A percentile compares a stretch with the other conserved stretches of the same genome.
These are phyloP conservation scores for Herpetomonas samuelpessoai DNA, from an alignment of 208 protist species.

Conservation along the genomic window DNA sequence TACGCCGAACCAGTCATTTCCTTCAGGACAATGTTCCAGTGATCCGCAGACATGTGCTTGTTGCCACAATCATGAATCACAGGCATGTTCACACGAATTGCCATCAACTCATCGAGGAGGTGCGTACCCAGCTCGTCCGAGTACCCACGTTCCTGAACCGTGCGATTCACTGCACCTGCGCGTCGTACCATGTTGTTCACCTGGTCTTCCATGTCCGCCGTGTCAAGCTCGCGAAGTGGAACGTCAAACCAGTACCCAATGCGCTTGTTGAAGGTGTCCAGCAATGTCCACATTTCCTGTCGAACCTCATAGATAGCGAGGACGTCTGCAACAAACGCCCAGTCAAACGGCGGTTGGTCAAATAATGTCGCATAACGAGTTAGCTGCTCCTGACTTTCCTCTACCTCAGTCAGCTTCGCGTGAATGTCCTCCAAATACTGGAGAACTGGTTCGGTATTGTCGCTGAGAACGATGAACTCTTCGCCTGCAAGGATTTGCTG, in stretches of 20 bases:
- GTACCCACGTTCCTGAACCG: slow-evolving; percentile 77
- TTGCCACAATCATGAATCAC: slow-evolving; percentile 93
- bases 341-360: slow-evolving; percentile 71
- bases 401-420: slow-evolving; percentile 68
- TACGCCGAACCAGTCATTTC: slow-evolving; percentile 79
- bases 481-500: slow-evolving; percentile 86
- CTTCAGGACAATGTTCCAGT: slow-evolving; percentile 93
- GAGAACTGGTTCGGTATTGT: slow-evolving; percentile 83
- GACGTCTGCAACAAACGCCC: slow-evolving; percentile 67
- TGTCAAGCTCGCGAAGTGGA: slow-evolving; percentile 82
- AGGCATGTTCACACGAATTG: slow-evolving; percentile 70
- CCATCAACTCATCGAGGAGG: slow-evolving; percentile 76
- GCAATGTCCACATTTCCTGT: slow-evolving; percentile 76
- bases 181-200: slow-evolving; percentile 77
- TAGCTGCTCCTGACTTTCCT: slow-evolving; percentile 65
- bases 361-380: slow-evolving; percentile 87
- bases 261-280: slow-evolving; percentile 83
- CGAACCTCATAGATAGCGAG: slow-evolving; percentile 62
- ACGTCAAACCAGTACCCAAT: slow-evolving; percentile 82
- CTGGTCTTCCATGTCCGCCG: slow-evolving; percentile 79
- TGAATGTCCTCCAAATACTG: slow-evolving; percentile 84
- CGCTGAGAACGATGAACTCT: slow-evolving; percentile 78
- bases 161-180: slow-evolving; percentile 58
- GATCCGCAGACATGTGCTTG: slow-evolving; percentile 84
- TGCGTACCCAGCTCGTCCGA: slow-evolving; percentile 82